Percentiles rank a stretch among this genome's conserved stretches.
Evolutionary conservation across 495 filamentous ascomycete genomes (phyloP).

Genomic region (Cercophora sp.): DNA sequence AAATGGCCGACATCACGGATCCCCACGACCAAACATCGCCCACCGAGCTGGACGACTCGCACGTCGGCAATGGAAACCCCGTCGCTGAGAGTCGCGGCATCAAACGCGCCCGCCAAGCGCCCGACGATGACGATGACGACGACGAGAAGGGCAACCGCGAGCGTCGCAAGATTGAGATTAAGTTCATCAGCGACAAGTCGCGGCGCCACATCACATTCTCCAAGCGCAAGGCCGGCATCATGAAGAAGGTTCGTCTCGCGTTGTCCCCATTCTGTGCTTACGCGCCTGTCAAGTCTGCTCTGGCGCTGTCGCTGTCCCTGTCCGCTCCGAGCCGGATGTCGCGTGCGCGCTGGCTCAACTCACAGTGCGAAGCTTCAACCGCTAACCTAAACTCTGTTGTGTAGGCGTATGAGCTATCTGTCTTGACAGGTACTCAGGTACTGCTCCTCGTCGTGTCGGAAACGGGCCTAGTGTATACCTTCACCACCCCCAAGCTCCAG

Average conservation of each 20-base stretch:
- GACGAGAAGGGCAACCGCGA: slow-evolving; percentile 98
- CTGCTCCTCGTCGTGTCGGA: slow-evolving; percentile 96
- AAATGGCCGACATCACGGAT: slow-evolving; percentile 61
- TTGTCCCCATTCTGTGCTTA: slow-evolving; percentile 1
- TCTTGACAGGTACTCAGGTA: slow-evolving; percentile 97
- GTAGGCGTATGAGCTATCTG: slow-evolving; percentile 95
- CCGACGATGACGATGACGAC: slow-evolving; percentile 97
- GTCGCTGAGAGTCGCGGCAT: slow-evolving; percentile 69
- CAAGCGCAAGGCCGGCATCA: slow-evolving; percentile 99
- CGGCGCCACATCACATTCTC: slow-evolving; percentile 99
- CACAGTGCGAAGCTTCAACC: slow-evolving; percentile 7
- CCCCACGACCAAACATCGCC: slow-evolving; percentile 57
- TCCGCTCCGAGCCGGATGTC: too few relatives aligned
- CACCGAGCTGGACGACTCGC: slow-evolving; percentile 58
- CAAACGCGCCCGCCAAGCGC: slow-evolving; percentile 83
- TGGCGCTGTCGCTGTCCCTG: too few relatives aligned
- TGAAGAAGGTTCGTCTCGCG: slow-evolving; percentile 88
- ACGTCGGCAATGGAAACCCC: slow-evolving; percentile 60
- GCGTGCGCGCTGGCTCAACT: slow-evolving; percentile 11
- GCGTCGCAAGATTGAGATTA: slow-evolving; percentile 99
- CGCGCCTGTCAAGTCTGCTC: too few relatives aligned
- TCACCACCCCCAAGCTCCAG: slow-evolving; percentile 98
- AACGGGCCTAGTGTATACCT: slow-evolving; percentile 97
- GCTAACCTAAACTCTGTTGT: slow-evolving; percentile 26
- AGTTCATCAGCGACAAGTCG: slow-evolving; percentile 99